These are phyloP conservation scores for Basipetospora sp. DNA, from an alignment of 2,329 filamentous ascomycete genomes.

Conservation along the genomic window DNA sequence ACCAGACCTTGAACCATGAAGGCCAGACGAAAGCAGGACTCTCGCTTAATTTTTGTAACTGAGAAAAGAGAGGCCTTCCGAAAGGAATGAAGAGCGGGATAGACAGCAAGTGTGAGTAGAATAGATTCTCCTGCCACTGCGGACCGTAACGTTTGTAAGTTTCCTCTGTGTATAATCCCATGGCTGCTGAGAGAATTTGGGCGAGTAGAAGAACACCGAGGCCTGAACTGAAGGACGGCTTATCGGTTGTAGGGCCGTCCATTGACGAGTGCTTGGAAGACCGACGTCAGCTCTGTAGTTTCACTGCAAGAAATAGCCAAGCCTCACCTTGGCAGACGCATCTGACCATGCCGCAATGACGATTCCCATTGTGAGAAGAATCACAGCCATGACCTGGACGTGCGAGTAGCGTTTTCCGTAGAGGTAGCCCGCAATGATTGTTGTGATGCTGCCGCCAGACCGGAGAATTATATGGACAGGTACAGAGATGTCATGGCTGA, in stretches of 20 bases:
- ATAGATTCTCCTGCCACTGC: conserved; percentile 89
- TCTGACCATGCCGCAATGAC: conserved; percentile 82
- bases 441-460: conserved; percentile 89
- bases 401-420: conserved; percentile 74
- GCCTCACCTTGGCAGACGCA: conserved; percentile 60
- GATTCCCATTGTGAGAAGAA: conserved; percentile 72
- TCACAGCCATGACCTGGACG: conserved; percentile 67
- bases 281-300: too few relatives aligned
- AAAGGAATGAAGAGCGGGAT: conserved; percentile 65
- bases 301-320: too few relatives aligned
- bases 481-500: conserved; percentile 90
- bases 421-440: conserved; percentile 77
- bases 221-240: conserved; percentile 39
- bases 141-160: conserved; percentile 75
- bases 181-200: conserved; percentile 78
- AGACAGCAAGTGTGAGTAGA: conserved; percentile 72
- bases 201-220: conserved; percentile 73
- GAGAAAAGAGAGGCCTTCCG: conserved; percentile 45
- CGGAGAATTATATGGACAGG: conserved; percentile 93
- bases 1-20: neutral
- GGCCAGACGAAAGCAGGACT: conserved; percentile 40
- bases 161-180: conserved; percentile 88
- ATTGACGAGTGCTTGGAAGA: too few relatives aligned
- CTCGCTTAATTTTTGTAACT: conserved; percentile 47
- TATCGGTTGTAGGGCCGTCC: conserved; percentile 7